These are phyloP conservation scores for Aspergillus steynii DNA, from an alignment of 495 filamentous ascomycete genomes.

Conservation along the genomic window DNA sequence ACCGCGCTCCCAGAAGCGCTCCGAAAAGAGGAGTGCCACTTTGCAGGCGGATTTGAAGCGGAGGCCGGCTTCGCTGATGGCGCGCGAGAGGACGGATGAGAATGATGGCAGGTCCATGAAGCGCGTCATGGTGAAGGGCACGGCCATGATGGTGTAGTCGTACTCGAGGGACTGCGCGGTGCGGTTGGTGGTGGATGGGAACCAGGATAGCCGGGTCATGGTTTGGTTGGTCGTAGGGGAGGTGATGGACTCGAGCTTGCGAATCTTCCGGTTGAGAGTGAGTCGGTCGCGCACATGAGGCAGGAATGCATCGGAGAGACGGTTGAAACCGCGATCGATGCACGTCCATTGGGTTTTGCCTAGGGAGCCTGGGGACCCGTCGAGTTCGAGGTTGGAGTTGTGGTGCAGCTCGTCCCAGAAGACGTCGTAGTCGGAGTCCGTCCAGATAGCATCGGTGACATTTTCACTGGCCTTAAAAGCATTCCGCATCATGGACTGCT, in stretches of 20 bases:
- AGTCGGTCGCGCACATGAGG: conserved; percentile 25
- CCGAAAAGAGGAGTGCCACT: conserved; percentile 60
- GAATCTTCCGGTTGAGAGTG: conserved; percentile 24
- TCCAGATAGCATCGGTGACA: conserved; percentile 29
- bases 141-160: conserved; percentile 33
- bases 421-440: conserved; percentile 24
- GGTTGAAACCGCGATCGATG: conserved; percentile 27
- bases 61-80: conserved; percentile 51
- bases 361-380: conserved; percentile 19
- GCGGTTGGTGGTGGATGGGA: conserved; percentile 20
- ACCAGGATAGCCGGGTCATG: conserved; percentile 27
- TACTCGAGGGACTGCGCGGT: conserved; percentile 26
- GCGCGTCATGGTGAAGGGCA: conserved; percentile 31
- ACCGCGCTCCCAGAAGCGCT: conserved; percentile 67
- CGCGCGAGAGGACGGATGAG: conserved; percentile 45
- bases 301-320: conserved; percentile 27
- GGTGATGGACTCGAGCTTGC: conserved; percentile 20
- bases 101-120: conserved; percentile 29
- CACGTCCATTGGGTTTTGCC: conserved; percentile 23
- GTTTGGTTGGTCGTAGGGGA: conserved; percentile 3
- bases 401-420: conserved; percentile 32
- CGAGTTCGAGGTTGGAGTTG: conserved; percentile 27
- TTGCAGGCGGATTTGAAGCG: conserved; percentile 63
- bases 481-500: conserved; percentile 29
- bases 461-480: conserved; percentile 25